Evolutionary conservation across 2,329 filamentous ascomycete genomes (phyloP), one percentile per base, ranked within the genome.

Genomic region (Apiospora sp.): DNA sequence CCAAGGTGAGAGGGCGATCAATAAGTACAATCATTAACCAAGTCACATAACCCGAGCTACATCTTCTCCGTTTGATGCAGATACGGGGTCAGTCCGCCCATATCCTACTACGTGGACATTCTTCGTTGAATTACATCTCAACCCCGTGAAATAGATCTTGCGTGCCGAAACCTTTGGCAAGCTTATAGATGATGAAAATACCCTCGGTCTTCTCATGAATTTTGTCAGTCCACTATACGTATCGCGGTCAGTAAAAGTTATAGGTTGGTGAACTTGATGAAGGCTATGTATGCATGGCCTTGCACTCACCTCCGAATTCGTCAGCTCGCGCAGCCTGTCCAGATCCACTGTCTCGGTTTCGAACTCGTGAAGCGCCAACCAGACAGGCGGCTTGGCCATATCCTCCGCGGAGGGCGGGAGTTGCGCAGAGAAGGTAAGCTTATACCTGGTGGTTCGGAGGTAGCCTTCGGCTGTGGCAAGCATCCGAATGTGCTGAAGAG

Each of bases 401-500:
- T 71, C 69, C 67, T 77, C 30, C 75, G 72, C 6, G 72, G 67
- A 4, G 4, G 44, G 41, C 4, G 41, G 41, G 67, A 34, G 30
- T 19, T 54, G 48, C 37, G 19, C 46, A 19, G 48, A 70, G n/a
- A 72, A 75, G 3, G 71, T 72, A 16, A 78, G 73, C 70, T 75
- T 74, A 70, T 76, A 79, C 10, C 75, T 69, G 3, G 76, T 79
- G 8, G 76, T 76, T 19, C 78, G 74, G 0, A 78, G 72, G 71
- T 78, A 78, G 4, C 78, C 77, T 12, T 69, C 67, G 16, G 43
- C 48, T 24, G 72, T 71, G 22, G 74, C 64, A 2, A 79, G 70
- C 14, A 73, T 61, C 16, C 68, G 61, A 6, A 75, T 69, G 41
- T 77, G 74, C 75, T 77, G 27, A 22, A 0, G 2, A 3, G 48